Percentiles rank a stretch among this genome's conserved stretches.
These are phyloP conservation scores for Xylariales sp. DNA, from an alignment of 2,329 filamentous ascomycete species.

Conservation along the genomic window DNA sequence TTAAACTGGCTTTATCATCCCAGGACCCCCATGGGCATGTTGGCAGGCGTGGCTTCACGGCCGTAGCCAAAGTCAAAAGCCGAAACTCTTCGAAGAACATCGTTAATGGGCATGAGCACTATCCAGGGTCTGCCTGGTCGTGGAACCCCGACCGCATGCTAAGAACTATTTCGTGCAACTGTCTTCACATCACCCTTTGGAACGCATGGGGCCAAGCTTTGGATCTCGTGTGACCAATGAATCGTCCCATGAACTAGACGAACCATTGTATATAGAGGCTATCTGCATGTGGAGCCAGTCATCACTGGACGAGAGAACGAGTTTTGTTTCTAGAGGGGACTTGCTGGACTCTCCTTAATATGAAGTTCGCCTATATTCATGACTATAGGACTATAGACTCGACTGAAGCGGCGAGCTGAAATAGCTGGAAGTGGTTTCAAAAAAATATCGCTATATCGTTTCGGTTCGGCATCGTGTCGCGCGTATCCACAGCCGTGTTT, in stretches of 20 bases:
- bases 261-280: conserved; percentile 15
- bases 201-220: conserved; percentile 12
- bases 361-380: background rate
- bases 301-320: conserved; percentile 24
- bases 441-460: conserved; percentile 36
- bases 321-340: conserved; percentile 3
- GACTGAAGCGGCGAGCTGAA: conserved; percentile 8
- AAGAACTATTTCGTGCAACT: conserved; percentile 35
- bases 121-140: conserved; percentile 24
- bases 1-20: conserved; percentile 14
- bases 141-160: conserved; percentile 37
- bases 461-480: conserved; percentile 36
- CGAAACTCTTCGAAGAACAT: conserved; percentile 26
- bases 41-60: conserved; percentile 33
- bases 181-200: conserved; percentile 20
- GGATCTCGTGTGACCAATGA: conserved; percentile 25
- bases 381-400: background rate
- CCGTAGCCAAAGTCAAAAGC: conserved; percentile 35
- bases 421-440: conserved; percentile 36
- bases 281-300: conserved; percentile 13
- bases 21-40: conserved; percentile 9
- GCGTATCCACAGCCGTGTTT: conserved; percentile 37
- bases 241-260: conserved; percentile 25
- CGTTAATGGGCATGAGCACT: conserved; percentile 23
- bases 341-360: conserved; percentile 13